Evolutionary conservation across 2,329 filamentous ascomycete species (phyloP), one percentile per base, ranked within the genome.

Genomic region (Fusarium brevicatenulatum): DNA sequence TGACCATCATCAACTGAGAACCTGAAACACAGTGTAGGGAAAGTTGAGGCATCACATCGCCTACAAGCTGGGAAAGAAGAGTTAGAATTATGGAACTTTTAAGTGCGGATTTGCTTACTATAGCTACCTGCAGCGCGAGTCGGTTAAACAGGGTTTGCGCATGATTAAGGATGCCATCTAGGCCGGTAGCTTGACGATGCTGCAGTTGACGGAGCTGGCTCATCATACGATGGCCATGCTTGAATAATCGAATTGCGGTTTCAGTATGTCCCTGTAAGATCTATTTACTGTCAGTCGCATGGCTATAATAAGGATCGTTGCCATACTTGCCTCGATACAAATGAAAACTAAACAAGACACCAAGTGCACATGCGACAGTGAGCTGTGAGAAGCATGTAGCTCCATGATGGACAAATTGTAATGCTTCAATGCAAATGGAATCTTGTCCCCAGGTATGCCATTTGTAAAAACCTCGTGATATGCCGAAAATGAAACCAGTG

Each of bases 11-110:
- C 5, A 11, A 28, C 19, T 30, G 25, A 1, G 19, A 30, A 5
- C 6, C 12, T 21, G 44, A 16, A 15, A 5, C 2, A 16, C 6
- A 28, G 1, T 21, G 5, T 2, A 28, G 25, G 6, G 3, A 47
- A 21, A 47, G 6, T 4, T 47, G 0, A 15, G 44, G 44, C 19
- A 0, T 30, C 0, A 47, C 4, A 0, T 47, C 44, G 2, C 44
- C 44, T 1, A 47, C 44, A 0, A 47, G 19, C 44, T 47, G 2
- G 25, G 9, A 21, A 0, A 5, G 0, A 21, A 28, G 25, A 10
- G 25, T 47, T 30, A 47, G 25, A 3, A 28, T 10, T 4, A 3
- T 21, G 0, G 0, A 5, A 7, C 0, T 10, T 21, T 21, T 3
- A 46, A 2, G 8, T 10, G 18, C 12, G 3, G 1, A 21, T 7